Base-by-base conservation (phyloP, 1,284 basidiomycete genomes). In the Mycena sp. region DNA sequence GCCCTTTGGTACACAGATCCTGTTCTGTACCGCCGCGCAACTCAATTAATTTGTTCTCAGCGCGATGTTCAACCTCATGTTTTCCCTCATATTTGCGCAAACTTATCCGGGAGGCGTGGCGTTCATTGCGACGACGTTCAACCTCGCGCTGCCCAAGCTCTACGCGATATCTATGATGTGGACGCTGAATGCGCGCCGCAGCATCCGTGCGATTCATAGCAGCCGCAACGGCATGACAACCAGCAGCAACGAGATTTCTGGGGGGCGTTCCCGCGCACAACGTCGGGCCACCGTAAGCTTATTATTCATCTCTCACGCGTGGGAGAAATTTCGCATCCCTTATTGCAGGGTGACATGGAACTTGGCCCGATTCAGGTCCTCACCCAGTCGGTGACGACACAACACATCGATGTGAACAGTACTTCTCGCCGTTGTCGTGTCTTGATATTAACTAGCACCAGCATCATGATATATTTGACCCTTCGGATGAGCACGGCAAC, bases 131-230 rank as follows among this genome's bases (percentile, higher is more conserved):
- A 64, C 68, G 6, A 69, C 67, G 4, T 73, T 75, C 51, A 76
- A 75, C 48, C 61, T 67, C 59, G 59, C 64, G n/a, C 63, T 77
- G 12, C 74, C 76, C 14, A 77, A 77, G 61, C 59, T 77, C 17
- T 37, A 70, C 66, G 67, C 64, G 61, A 61, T 71, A 50, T 60
- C 50, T 12, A 58, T 54, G 61, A 58, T 63, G 61, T 63, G 50
- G 49, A 63, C 61, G 16, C 56, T 63, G 35, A 63, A 63, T 23
- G 55, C 56, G 35, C 55, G 56, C 21, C 50, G 62, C 26, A 37
- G 57, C 54, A 57, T 64, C 43, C 62, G 57, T n/a, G 57, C 23
- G 29, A 11, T 54, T 26, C 61, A 52, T 48, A 40, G 46, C 26
- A 48, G 53, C 12, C 9, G 32, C 9, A 35, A 35, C 32, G 16